Conservation (phyloP, 2,329 filamentous ascomycete species). For the Cryphonectria nitschkei region DNA sequence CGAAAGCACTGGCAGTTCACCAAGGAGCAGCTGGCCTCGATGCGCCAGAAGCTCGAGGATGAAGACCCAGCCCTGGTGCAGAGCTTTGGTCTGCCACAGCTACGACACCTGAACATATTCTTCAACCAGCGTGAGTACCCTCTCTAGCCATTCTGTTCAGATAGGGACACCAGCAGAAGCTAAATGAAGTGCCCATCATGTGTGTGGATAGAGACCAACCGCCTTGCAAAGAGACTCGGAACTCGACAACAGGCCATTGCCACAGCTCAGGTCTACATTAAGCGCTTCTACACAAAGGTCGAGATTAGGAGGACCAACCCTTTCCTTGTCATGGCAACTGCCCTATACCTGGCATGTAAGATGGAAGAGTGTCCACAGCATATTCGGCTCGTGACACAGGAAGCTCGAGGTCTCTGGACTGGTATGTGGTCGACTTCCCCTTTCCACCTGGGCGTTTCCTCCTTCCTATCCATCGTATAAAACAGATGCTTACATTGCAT, state of each 20-base stretch:
- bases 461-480: neutral
- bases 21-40: conserved; percentile 74
- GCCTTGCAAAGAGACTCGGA: conserved; percentile 81
- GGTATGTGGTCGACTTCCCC: conserved; percentile 42
- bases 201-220: conserved; percentile 66
- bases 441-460: too few species aligned
- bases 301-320: conserved; percentile 93
- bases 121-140: conserved; percentile 78
- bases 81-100: conserved; percentile 81
- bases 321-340: conserved; percentile 89
- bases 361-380: conserved; percentile 98
- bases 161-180: neutral
- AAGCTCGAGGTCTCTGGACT: conserved; percentile 84
- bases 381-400: conserved; percentile 85
- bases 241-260: conserved; percentile 91
- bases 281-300: conserved; percentile 88
- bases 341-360: conserved; percentile 94
- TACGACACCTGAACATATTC: conserved; percentile 84
- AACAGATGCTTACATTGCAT: conserved; percentile 20
- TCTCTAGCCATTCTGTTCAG: neutral
- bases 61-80: conserved; percentile 74
- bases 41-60: conserved; percentile 77
- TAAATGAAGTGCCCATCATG: conserved; percentile 1
- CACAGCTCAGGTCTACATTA: conserved; percentile 92
- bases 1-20: conserved; percentile 89